Evolutionary conservation across 495 filamentous ascomycete genomes (phyloP).

Genomic region (Hypoxylon lienhwacheense): DNA sequence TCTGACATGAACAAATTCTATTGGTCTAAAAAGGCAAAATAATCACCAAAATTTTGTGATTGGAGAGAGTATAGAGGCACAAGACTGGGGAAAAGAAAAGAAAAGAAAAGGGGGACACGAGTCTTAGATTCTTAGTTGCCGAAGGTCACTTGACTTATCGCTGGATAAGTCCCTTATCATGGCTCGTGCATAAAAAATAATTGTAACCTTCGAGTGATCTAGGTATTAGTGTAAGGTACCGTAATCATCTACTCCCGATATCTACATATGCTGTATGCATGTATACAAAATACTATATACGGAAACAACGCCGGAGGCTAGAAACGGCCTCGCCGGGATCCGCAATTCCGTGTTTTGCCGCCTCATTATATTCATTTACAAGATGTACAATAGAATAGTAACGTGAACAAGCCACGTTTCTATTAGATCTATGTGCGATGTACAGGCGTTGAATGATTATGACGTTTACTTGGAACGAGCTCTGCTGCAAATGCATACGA

Average conservation of each 20-base stretch:
- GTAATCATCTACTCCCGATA: not conserved
- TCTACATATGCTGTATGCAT: not conserved
- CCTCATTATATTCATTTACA: conserved; percentile 19
- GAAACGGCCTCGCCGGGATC: conserved; percentile 37
- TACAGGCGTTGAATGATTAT: conserved; percentile 2
- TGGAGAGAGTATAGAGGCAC: conserved; percentile 17
- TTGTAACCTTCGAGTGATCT: too few species aligned
- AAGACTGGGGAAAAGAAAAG: conserved; percentile 15
- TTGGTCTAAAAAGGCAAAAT: conserved; percentile 22
- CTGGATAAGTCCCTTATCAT: not conserved
- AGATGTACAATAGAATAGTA: too few species aligned
- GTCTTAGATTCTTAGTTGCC: conserved; percentile 14
- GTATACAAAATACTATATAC: not conserved
- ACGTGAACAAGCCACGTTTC: conserved; percentile 22
- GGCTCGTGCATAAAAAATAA: not conserved
- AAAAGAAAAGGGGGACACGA: not conserved
- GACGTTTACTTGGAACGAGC: not conserved
- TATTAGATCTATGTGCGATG: conserved; percentile 9
- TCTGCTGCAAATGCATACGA: conserved; percentile 5
- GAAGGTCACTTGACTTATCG: conserved; percentile 34
- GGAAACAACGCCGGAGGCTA: conserved; percentile 15
- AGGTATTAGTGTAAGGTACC: conserved; percentile 2
- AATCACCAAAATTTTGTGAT: conserved; percentile 19
- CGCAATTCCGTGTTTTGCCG: conserved; percentile 30
- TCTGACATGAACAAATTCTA: conserved; percentile 8